Base-by-base conservation (phyloP, 768 basidiomycete genomes). In the Serpula lacrymans region DNA sequence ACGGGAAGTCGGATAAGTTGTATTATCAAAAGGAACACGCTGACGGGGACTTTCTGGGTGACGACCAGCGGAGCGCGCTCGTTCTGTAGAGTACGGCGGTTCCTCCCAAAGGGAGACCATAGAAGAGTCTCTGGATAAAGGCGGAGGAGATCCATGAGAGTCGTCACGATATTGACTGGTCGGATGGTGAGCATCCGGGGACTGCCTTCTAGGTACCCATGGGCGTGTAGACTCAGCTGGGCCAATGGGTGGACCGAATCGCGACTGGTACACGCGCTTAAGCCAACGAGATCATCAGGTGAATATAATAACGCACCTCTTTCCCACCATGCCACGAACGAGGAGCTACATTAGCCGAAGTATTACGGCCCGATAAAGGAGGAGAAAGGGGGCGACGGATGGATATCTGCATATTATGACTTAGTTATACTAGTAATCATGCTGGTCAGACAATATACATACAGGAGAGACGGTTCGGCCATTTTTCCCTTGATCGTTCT, bases 51-150 rank as follows among this genome's bases (percentile, higher is more conserved):
- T 56, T 12, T 41, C 42, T 4, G 21, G 20, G 37, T 16, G 21
- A 12, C 10, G 14, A 24, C 18, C 20, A 14, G 24, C 31, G 13
- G 25, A 25, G 18, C 26, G 28, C 14, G 10, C 28, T n/a, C n/a
- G n/a, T n/a, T n/a, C n/a, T n/a, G n/a, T n/a, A 5, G 53, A 57
- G 3, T 50, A 48, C 3, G 46, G 51, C 14, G 43, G 50, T 12
- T 20, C 16, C 20, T 57, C 47, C 14, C 45, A 51, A 13, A 49
- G 12, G 6, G 56, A 52, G 3, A 34, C 2, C 46, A 47, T 48
- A 6, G 60, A 62, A 7, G 60, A 62, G 21, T 60, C 60, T 32
- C 59, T 50, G 8, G 60, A 64, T 29, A 35, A 43, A 5, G 60
- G 60, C 6, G 60, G 60, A 2, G 60, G 50, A 2, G 62, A 51